phyloP scores from a whole-genome alignment of 805 yeast genomes.

The baker's yeast (Saccharomyces cerevisiae) region DNA sequence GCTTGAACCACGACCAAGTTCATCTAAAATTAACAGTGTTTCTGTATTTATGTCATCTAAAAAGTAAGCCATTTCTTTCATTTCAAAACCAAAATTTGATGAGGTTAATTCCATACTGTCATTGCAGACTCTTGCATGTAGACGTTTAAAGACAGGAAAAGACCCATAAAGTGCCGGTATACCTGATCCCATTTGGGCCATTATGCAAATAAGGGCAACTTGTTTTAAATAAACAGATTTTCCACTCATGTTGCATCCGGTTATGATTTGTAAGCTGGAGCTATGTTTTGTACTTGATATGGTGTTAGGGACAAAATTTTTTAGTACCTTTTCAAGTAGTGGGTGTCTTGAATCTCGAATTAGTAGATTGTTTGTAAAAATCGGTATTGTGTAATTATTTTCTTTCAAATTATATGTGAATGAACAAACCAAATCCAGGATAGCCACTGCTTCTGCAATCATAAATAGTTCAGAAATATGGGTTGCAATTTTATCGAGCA shows the following conservation, averaged over 20 bases:
- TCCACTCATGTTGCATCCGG: conserved; percentile 58
- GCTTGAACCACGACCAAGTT: conserved; percentile 47
- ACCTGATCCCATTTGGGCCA: conserved; percentile 54
- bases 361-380: conserved; percentile 28
- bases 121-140: conserved; percentile 34
- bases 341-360: conserved; percentile 37
- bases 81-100: conserved; percentile 40
- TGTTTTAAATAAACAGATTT: conserved; percentile 51
- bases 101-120: conserved; percentile 31
- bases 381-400: conserved; percentile 31
- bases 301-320: conserved; percentile 34
- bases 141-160: conserved; percentile 33
- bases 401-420: conserved; percentile 26
- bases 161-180: conserved; percentile 39
- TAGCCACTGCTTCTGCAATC: conserved; percentile 37
- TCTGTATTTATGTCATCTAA: conserved; percentile 29
- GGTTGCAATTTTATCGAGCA: conserved; percentile 22
- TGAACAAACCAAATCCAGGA: conserved; percentile 35
- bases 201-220: conserved; percentile 38
- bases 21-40: conserved; percentile 43
- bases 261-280: conserved; percentile 41
- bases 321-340: conserved; percentile 29
- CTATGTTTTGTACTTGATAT: conserved; percentile 28
- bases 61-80: conserved; percentile 41
- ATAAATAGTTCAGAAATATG: conserved; percentile 33